Conservation (phyloP, 2,329 filamentous ascomycete species). For the Pyrenochaeta sp. region DNA sequence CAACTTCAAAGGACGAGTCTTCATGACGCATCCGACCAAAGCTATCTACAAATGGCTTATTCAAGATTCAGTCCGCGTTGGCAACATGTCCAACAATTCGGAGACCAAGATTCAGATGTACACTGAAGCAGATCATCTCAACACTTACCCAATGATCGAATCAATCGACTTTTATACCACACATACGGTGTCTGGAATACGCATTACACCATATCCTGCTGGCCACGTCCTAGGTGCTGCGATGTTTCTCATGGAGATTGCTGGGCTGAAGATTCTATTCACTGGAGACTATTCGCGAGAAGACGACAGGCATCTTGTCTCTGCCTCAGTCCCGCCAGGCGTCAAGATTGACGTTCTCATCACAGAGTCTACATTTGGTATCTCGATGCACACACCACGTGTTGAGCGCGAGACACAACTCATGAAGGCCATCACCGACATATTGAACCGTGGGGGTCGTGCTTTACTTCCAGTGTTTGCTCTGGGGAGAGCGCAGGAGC, state of each 20-base stretch:
- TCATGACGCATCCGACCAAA: constrained; percentile 99
- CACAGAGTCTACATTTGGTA: constrained; percentile 96
- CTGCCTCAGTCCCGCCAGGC: constrained; percentile 85
- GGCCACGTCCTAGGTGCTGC: constrained; percentile 97
- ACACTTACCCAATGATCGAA: constrained; percentile 92
- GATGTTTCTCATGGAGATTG: constrained; percentile 98
- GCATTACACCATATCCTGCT: constrained; percentile 95
- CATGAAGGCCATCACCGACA: constrained; percentile 93
- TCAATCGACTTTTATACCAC: constrained; percentile 99
- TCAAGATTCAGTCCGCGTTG: constrained; percentile 92
- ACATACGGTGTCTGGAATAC: constrained; percentile 94
- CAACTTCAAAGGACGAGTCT: constrained; percentile 94
- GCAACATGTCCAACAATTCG: constrained; percentile 69
- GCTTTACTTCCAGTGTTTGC: constrained; percentile 96
- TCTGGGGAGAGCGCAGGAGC: constrained; percentile 89
- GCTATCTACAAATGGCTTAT: constrained; percentile 99
- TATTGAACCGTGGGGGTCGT: constrained; percentile 89
- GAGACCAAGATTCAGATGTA: constrained; percentile 76
- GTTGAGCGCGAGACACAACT: constrained; percentile 89
- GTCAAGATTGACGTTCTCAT: constrained; percentile 96
- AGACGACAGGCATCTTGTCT: constrained; percentile 93
- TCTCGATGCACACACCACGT: constrained; percentile 90
- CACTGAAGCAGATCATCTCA: constrained; percentile 92
- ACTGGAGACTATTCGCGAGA: constrained; percentile 97
- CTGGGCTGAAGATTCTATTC: constrained; percentile 94